Percentiles rank a stretch among this genome's conserved stretches.
phyloP scores from a whole-genome alignment of 495 filamentous ascomycete species.

The Oidiodendron maius region DNA sequence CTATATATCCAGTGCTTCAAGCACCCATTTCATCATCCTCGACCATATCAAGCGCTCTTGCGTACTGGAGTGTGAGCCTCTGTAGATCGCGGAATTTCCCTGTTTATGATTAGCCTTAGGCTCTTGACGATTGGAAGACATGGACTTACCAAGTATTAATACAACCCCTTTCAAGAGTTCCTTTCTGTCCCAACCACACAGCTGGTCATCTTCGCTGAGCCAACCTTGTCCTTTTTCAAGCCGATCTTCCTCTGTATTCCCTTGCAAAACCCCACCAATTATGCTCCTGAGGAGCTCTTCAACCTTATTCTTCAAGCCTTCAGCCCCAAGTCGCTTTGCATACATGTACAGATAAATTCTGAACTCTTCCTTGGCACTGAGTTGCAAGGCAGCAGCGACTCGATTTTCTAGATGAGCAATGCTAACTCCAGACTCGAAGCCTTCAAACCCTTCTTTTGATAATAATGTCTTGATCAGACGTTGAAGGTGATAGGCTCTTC shows the following conservation, averaged over 20 bases:
- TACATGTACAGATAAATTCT: slow-evolving; percentile 91
- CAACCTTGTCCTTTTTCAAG: slow-evolving; percentile 38
- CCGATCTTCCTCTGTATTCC: slow-evolving; percentile 34
- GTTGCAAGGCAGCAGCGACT: slow-evolving; percentile 77
- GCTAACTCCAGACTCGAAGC: slow-evolving; percentile 83
- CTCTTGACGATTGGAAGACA: neutral
- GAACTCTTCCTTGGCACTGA: slow-evolving; percentile 88
- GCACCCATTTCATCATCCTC: slow-evolving; percentile 30
- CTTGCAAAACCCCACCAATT: slow-evolving; percentile 61
- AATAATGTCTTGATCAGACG: slow-evolving; percentile 81
- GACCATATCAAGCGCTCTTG: slow-evolving; percentile 61
- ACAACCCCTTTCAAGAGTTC: slow-evolving; percentile 85
- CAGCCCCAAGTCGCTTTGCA: slow-evolving; percentile 86
- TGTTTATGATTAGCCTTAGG: slow-evolving; percentile 28
- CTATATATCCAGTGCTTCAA: neutral
- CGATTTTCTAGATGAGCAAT: slow-evolving; percentile 96
- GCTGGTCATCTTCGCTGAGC: slow-evolving; percentile 53
- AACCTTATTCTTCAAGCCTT: slow-evolving; percentile 79
- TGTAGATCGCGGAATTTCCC: slow-evolving; percentile 93
- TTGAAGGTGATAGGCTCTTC: slow-evolving; percentile 82
- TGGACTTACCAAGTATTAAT: slow-evolving; percentile 74
- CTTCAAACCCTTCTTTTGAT: slow-evolving; percentile 83
- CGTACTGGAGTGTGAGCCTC: slow-evolving; percentile 85
- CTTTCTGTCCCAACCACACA: slow-evolving; percentile 86
- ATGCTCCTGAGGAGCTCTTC: slow-evolving; percentile 82